Percentiles rank a stretch among this genome's conserved stretches.
Evolutionary conservation across 306 rosid species (phyloP).

Genomic region (Morella rubra): DNA sequence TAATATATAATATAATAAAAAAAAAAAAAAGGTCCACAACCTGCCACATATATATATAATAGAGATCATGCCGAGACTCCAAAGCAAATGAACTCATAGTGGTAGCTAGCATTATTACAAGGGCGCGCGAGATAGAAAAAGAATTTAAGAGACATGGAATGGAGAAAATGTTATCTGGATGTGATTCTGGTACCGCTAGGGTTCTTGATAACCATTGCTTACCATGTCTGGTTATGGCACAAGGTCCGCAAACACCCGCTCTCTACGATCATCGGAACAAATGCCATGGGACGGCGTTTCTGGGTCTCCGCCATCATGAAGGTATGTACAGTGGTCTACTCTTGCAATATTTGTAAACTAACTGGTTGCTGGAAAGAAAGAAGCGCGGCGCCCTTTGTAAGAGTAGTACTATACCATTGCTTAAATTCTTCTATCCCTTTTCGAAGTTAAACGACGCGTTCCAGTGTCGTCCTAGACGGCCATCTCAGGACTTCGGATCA

Average conservation of each 20-base stretch:
- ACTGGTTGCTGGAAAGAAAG: background rate
- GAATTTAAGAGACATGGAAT: conserved; percentile 43
- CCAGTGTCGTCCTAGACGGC: too few relatives aligned
- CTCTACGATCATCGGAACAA: conserved; percentile 77
- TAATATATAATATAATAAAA: too few relatives aligned
- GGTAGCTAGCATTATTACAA: too few relatives aligned
- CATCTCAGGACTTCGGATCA: too few relatives aligned
- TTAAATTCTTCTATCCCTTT: too few relatives aligned
- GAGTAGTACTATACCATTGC: too few relatives aligned
- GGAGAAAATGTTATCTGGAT: conserved; percentile 89
- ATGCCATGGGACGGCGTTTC: conserved; percentile 65
- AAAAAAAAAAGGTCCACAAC: background rate
- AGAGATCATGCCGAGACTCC: too few relatives aligned
- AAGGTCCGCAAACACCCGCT: conserved; percentile 64
- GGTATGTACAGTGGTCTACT: conserved; percentile 38
- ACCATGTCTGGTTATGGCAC: conserved; percentile 84
- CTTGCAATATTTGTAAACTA: background rate
- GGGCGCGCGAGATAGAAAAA: too few relatives aligned
- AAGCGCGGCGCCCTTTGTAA: too few relatives aligned
- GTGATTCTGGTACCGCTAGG: conserved; percentile 76
- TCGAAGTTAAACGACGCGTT: too few relatives aligned
- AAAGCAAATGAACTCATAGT: too few relatives aligned
- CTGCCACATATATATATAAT: too few relatives aligned
- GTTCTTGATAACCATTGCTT: conserved; percentile 47
- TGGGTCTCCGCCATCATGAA: conserved; percentile 84